A percentile compares a stretch with the other conserved stretches of the same genome.
phyloP scores from a whole-genome alignment of 306 rosid species.

The Pterocarpus santalinus region DNA sequence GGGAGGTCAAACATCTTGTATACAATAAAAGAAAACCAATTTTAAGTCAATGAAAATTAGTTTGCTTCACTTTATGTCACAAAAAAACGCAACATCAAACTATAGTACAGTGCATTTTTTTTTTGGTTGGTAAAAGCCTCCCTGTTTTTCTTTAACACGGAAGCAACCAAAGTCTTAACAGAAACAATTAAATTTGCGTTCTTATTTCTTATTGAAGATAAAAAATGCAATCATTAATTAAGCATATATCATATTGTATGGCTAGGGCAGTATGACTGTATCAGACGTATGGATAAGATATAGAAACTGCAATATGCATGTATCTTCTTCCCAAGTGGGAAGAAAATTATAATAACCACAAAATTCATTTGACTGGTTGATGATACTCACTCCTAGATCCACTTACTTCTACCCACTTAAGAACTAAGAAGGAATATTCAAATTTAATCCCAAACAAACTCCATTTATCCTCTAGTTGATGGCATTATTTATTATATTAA shows the following conservation, averaged over 20 bases:
- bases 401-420: background rate
- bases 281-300: background rate
- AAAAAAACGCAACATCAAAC: no score
- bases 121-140: no score
- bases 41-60: no score
- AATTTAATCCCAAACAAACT: background rate
- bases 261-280: background rate
- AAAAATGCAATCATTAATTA: background rate
- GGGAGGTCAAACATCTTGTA: no score
- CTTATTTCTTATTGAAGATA: background rate
- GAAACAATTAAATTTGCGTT: background rate
- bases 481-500: background rate
- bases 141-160: background rate
- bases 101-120: no score
- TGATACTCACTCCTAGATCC: background rate
- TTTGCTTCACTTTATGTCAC: no score
- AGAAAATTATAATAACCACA: background rate
- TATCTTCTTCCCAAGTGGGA: constrained; percentile 5
- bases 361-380: background rate
- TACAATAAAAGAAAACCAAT: no score
- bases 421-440: constrained; percentile 4
- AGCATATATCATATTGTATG: background rate
- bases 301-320: background rate
- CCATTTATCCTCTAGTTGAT: background rate
- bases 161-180: background rate